Conservation (phyloP, 2,329 filamentous ascomycete genomes). For the Fusarium camptoceras region DNA sequence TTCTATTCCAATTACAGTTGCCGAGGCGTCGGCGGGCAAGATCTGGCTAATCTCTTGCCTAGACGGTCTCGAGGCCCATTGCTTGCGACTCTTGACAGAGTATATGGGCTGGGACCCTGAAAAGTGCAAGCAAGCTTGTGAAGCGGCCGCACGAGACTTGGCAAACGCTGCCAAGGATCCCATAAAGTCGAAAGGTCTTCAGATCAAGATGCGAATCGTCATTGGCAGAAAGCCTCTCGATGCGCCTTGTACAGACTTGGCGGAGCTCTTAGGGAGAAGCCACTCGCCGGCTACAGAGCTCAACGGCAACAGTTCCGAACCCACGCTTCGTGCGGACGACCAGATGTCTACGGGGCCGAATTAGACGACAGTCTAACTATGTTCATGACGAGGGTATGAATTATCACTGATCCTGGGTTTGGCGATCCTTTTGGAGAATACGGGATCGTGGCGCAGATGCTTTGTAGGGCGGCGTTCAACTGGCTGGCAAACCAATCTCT, state of each 20-base stretch:
- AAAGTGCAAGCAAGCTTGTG: slow-evolving; percentile 60
- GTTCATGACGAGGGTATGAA: slow-evolving; percentile 17
- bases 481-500: slow-evolving; percentile 32
- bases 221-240: slow-evolving; percentile 62
- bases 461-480: slow-evolving; percentile 38
- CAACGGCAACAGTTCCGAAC: slow-evolving; percentile 40
- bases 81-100: slow-evolving; percentile 63
- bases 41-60: slow-evolving; percentile 66
- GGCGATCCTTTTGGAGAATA: slow-evolving; percentile 18
- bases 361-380: neutral
- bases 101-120: slow-evolving; percentile 65
- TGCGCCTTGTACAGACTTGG: slow-evolving; percentile 38
- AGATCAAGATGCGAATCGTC: slow-evolving; percentile 61
- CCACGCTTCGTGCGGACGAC: slow-evolving; percentile 40
- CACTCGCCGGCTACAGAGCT: slow-evolving; percentile 36
- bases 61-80: slow-evolving; percentile 62
- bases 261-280: slow-evolving; percentile 27
- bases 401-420: neutral
- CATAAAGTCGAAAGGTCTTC: slow-evolving; percentile 56
- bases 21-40: slow-evolving; percentile 61
- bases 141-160: slow-evolving; percentile 61
- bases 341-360: slow-evolving; percentile 17
- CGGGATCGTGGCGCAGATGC: slow-evolving; percentile 39
- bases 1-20: slow-evolving; percentile 60
- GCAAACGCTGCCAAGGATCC: slow-evolving; percentile 61